A percentile compares a stretch with the other conserved stretches of the same genome.
phyloP scores from a whole-genome alignment of 306 rosid genomes.

The Morella rubra region DNA sequence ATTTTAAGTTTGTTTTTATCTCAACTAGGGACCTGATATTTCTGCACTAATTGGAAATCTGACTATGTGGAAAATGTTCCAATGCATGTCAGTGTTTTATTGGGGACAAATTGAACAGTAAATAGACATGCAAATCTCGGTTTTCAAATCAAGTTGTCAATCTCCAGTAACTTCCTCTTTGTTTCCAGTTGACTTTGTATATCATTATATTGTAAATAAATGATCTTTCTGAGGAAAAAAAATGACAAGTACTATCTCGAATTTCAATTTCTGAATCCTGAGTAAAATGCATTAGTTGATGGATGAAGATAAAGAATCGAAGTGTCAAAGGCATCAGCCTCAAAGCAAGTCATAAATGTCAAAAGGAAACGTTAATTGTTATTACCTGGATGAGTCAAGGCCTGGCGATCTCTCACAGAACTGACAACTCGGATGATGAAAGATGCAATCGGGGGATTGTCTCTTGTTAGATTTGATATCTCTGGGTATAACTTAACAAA shows the following conservation, averaged over 20 bases:
- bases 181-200: too few relatives aligned
- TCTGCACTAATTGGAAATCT: neutral
- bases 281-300: neutral
- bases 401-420: constrained; percentile 77
- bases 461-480: constrained; percentile 75
- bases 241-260: neutral
- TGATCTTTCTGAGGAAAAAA: neutral
- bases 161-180: too few relatives aligned
- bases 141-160: too few relatives aligned
- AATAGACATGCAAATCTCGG: neutral
- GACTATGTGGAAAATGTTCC: neutral
- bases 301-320: neutral
- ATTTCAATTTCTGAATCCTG: neutral
- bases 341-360: neutral
- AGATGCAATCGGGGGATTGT: constrained; percentile 91
- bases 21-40: neutral
- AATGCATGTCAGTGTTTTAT: neutral
- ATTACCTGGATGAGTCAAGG: constrained; percentile 84
- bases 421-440: constrained; percentile 69
- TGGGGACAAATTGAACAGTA: neutral
- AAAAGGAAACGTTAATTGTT: neutral
- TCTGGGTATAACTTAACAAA: constrained; percentile 82
- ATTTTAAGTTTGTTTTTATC: neutral
- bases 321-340: constrained; percentile 2
- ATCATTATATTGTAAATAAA: too few relatives aligned